These are phyloP conservation scores for Takakia lepidozioides DNA, from an alignment of 225 moss, liverwort and hornwort species.

Conservation along the genomic window DNA sequence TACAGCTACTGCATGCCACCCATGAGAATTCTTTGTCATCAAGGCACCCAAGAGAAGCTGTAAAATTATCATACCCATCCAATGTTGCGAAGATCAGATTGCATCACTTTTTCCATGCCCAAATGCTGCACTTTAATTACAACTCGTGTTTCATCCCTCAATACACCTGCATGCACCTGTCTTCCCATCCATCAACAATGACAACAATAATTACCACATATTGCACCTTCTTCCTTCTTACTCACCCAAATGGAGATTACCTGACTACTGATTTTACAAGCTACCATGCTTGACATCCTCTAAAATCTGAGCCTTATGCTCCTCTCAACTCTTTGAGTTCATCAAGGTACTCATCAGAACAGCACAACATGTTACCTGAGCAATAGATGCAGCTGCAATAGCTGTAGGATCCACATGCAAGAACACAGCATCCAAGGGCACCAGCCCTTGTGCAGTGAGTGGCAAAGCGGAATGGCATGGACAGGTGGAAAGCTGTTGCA, in stretches of 20 bases:
- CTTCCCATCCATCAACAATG: background rate
- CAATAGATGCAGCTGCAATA: slow-evolving; percentile 94
- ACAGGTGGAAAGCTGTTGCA: slow-evolving; percentile 69
- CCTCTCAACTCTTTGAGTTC: too few relatives aligned
- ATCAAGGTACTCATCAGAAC: too few relatives aligned
- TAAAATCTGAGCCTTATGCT: too few relatives aligned
- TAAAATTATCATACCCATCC: slow-evolving; percentile 94
- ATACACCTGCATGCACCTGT: slow-evolving; percentile 82
- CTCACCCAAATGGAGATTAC: too few relatives aligned
- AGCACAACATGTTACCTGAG: slow-evolving; percentile 59
- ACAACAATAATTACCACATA: too few relatives aligned
- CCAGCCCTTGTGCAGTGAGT: slow-evolving; percentile 36
- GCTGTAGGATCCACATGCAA: slow-evolving; percentile 55
- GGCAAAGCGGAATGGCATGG: slow-evolving; percentile 38
- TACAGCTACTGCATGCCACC: too few relatives aligned
- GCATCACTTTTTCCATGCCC: slow-evolving; percentile 92
- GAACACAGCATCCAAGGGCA: slow-evolving; percentile 76
- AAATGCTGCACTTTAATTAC: slow-evolving; percentile 98
- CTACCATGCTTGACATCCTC: too few relatives aligned
- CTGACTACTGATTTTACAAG: too few relatives aligned
- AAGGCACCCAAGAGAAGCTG: too few relatives aligned
- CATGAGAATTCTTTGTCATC: too few relatives aligned
- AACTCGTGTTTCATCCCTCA: slow-evolving; percentile 65
- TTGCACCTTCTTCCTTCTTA: too few relatives aligned
- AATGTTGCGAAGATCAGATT: slow-evolving; percentile 94